Percentiles rank a stretch among this genome's conserved stretches.
Evolutionary conservation across 2,329 filamentous ascomycete species (phyloP).

Genomic region (Botrytis hyacinthi): DNA sequence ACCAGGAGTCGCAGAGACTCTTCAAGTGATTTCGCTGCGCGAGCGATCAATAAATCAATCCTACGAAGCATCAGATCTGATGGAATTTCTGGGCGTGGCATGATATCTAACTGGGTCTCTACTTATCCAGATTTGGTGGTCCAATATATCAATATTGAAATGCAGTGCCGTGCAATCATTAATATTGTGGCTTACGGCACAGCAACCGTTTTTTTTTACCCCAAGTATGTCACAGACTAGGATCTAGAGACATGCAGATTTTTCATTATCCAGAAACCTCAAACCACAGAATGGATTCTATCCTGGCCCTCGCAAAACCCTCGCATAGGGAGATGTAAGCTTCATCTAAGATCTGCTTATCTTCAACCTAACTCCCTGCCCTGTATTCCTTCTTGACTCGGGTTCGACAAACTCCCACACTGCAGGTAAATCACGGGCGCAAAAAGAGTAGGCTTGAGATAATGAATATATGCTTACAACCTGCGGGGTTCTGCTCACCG

Average conservation of each 20-base stretch:
- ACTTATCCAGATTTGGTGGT: constrained; percentile 3
- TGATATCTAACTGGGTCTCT: constrained; percentile 7
- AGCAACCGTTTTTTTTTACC: constrained; percentile 14
- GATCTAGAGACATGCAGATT: constrained; percentile 6
- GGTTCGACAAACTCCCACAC: background rate
- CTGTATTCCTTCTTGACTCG: constrained; percentile 1
- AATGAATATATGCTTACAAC: constrained; percentile 1
- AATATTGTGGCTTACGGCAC: constrained; percentile 20
- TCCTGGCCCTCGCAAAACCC: background rate
- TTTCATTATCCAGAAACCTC: background rate
- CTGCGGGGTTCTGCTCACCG: constrained; percentile 7
- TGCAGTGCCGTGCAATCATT: constrained; percentile 17
- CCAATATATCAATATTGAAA: constrained; percentile 18
- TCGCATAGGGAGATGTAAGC: background rate
- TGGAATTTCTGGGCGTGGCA: background rate
- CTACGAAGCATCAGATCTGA: constrained; percentile 12
- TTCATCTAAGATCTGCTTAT: constrained; percentile 9
- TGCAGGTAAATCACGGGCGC: background rate
- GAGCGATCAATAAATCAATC: constrained; percentile 18
- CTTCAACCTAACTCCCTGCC: background rate
- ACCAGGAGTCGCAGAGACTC: background rate
- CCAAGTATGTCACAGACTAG: background rate
- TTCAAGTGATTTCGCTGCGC: background rate
- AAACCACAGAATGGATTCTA: background rate
- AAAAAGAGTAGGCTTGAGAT: background rate